A percentile compares a stretch with the other conserved stretches of the same genome.
Evolutionary conservation across 2,329 filamentous ascomycete species (phyloP).

Genomic region (Clonostachys chloroleuca): DNA sequence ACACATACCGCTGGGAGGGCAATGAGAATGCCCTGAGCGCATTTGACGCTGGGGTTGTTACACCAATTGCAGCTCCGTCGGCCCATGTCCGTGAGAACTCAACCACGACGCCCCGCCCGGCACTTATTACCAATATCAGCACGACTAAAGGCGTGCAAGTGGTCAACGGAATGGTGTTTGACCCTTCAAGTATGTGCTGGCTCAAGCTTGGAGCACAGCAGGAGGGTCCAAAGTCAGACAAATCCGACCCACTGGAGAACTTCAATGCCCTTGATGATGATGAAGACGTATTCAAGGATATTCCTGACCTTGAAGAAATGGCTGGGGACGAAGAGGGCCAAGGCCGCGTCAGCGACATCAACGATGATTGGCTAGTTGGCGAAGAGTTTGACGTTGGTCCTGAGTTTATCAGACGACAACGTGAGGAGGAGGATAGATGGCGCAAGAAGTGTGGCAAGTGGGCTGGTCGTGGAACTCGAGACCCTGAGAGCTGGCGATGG

Average conservation of each 20-base stretch:
- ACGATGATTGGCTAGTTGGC: slow-evolving; percentile 80
- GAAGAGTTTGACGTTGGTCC: slow-evolving; percentile 98
- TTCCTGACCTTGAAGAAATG: slow-evolving; percentile 84
- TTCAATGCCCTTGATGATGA: slow-evolving; percentile 76
- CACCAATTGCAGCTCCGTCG: slow-evolving; percentile 37
- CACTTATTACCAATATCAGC: slow-evolving; percentile 88
- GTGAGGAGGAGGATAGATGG: slow-evolving; percentile 91
- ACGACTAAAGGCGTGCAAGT: slow-evolving; percentile 84
- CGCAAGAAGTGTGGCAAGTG: slow-evolving; percentile 82
- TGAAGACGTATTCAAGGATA: slow-evolving; percentile 89
- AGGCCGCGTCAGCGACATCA: slow-evolving; percentile 54
- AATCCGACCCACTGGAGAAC: slow-evolving; percentile 54
- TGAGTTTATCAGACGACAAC: slow-evolving; percentile 83
- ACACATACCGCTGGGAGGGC: slow-evolving; percentile 87
- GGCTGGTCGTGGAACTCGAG: slow-evolving; percentile 57
- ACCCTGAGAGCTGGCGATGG: slow-evolving; percentile 71
- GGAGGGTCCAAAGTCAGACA: slow-evolving; percentile 37
- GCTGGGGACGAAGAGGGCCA: slow-evolving; percentile 40
- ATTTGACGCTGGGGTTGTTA: slow-evolving; percentile 65
- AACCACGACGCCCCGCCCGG: slow-evolving; percentile 57
- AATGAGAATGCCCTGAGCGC: slow-evolving; percentile 81
- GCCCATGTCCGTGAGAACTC: slow-evolving; percentile 49
- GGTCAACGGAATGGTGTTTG: slow-evolving; percentile 97
- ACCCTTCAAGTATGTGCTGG: slow-evolving; percentile 97
- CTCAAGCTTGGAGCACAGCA: slow-evolving; percentile 64